Conservation (phyloP, 768 basidiomycete genomes). For the Podaxis mareebaensis region DNA sequence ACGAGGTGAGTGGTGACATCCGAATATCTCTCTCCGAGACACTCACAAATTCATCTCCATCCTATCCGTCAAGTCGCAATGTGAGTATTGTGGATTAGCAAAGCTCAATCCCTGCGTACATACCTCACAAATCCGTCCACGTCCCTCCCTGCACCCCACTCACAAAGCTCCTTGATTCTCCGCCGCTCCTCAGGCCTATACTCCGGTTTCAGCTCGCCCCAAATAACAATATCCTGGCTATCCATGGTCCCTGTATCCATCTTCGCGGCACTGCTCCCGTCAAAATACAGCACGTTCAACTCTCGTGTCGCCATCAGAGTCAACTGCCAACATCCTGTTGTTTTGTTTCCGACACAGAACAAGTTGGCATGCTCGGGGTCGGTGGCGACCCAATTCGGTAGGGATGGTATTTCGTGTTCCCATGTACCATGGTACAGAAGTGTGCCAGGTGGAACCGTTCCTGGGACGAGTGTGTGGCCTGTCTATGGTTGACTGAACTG, state of each 20-base stretch:
- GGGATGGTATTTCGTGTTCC: not conserved
- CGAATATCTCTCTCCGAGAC: not conserved
- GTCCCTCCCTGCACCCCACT: not conserved
- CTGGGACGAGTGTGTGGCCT: not conserved
- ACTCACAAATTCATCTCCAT: not conserved
- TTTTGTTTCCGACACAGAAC: not conserved
- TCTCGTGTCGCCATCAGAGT: conserved; percentile 38
- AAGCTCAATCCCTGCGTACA: not conserved
- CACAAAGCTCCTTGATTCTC: conserved; percentile 18
- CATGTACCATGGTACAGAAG: not conserved
- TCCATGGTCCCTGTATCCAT: conserved; percentile 42
- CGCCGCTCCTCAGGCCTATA: conserved; percentile 34
- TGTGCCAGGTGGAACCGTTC: not conserved
- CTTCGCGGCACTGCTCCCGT: conserved; percentile 50
- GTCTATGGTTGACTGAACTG: not conserved
- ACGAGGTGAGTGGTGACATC: not conserved
- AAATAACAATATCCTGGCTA: conserved; percentile 46
- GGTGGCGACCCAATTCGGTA: conserved; percentile 9
- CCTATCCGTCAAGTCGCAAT: not conserved
- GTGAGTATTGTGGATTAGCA: not conserved
- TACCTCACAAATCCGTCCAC: not conserved
- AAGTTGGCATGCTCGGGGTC: conserved; percentile 14
- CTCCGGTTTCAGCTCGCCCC: conserved; percentile 33
- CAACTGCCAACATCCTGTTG: conserved; percentile 39
- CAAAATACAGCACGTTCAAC: conserved; percentile 51